Conservation (phyloP, 169 alveolate genomes). For the Eimeria maxima region DNA sequence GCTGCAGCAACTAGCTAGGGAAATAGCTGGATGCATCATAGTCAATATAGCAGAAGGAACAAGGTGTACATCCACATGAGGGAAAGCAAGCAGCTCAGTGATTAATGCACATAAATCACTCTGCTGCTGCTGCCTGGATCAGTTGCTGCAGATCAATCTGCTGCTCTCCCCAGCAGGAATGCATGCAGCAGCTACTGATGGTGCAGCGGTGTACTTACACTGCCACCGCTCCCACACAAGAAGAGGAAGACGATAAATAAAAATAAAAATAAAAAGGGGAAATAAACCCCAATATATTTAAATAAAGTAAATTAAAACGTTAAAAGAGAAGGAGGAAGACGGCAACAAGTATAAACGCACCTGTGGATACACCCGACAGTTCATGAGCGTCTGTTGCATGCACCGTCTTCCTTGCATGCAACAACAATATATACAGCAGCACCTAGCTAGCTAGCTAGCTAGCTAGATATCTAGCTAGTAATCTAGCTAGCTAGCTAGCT, state of each 20-base stretch:
- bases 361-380: not conserved
- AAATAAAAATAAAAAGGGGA: not conserved
- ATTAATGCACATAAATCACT: not conserved
- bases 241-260: no score
- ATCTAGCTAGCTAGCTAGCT: not conserved
- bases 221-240: no score
- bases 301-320: slow-evolving; percentile 1
- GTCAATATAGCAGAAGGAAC: not conserved
- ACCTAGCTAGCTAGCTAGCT: not conserved
- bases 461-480: slow-evolving; percentile 1
- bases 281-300: no score
- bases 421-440: not conserved
- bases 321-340: not conserved
- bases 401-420: no score
- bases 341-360: not conserved
- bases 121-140: not conserved
- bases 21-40: not conserved
- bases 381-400: no score
- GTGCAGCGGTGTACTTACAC: not conserved
- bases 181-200: not conserved
- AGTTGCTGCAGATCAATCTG: no score
- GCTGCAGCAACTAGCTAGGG: not conserved
- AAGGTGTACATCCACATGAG: not conserved
- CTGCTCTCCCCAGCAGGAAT: not conserved
- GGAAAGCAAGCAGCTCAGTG: not conserved